These are phyloP conservation scores for Rhodosporidiobolus sp. DNA, from an alignment of 768 basidiomycete genomes.

Conservation along the genomic window DNA sequence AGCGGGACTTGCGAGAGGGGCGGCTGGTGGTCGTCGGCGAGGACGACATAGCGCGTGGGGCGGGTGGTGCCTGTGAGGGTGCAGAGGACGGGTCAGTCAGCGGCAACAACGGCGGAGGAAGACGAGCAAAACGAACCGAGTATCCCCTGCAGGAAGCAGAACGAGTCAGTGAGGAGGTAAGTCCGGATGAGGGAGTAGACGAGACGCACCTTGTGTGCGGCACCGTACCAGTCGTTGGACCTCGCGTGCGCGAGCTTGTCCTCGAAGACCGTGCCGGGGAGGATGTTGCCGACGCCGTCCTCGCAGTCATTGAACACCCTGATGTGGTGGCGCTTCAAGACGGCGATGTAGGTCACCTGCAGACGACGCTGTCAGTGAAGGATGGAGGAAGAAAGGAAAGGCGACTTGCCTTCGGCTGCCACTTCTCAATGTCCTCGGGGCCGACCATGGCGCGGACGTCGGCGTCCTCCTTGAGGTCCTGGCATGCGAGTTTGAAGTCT, in stretches of 20 bases:
- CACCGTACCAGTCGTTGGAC: slow-evolving; percentile 16
- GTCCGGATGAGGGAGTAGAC: background rate
- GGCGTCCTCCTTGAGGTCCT: background rate
- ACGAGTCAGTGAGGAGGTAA: background rate
- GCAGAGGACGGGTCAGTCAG: background rate
- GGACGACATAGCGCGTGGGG: slow-evolving; percentile 21
- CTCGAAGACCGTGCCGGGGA: slow-evolving; percentile 19
- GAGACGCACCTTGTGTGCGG: slow-evolving; percentile 6
- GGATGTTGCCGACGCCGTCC: background rate
- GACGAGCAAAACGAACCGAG: background rate
- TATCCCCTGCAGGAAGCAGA: background rate
- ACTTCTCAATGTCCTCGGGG: background rate
- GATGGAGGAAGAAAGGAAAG: background rate
- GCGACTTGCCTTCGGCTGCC: slow-evolving; percentile 12
- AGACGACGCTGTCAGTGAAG: too few relatives aligned
- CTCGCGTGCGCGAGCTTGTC: background rate
- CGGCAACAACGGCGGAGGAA: background rate
- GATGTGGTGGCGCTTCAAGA: slow-evolving; percentile 26
- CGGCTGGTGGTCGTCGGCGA: slow-evolving; percentile 17
- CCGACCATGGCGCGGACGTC: background rate
- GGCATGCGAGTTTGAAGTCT: background rate
- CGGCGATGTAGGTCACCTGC: slow-evolving; percentile 16
- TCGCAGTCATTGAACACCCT: background rate
- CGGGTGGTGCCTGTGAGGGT: slow-evolving; percentile 15
- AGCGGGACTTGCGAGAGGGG: background rate